phyloP scores from a whole-genome alignment of 2,329 filamentous ascomycete species.

The Hypoxylon sp. region DNA sequence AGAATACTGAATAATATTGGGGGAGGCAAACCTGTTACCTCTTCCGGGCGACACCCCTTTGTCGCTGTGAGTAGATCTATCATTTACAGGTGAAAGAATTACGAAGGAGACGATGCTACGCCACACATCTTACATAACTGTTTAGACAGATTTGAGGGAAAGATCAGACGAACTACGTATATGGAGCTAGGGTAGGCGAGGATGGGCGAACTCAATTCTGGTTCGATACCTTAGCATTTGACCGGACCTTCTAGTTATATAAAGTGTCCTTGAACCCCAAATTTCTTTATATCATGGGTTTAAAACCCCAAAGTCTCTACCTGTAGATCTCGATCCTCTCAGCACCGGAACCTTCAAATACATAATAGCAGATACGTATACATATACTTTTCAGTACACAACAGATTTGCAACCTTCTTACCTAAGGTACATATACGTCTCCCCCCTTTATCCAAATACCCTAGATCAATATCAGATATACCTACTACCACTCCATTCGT shows the following conservation, averaged over 20 bases:
- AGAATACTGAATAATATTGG: conserved; percentile 5
- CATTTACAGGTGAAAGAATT: conserved; percentile 17
- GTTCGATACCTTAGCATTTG: conserved; percentile 21
- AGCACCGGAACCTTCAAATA: not conserved
- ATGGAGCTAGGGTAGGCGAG: conserved; percentile 31
- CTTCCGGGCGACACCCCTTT: conserved; percentile 33
- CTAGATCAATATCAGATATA: not conserved
- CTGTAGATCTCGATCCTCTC: conserved; percentile 33
- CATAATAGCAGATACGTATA: conserved; percentile 11
- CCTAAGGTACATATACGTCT: conserved; percentile 24
- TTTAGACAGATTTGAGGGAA: conserved; percentile 26
- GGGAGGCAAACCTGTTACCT: conserved; percentile 41
- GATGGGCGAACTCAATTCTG: conserved; percentile 35
- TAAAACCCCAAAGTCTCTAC: not conserved
- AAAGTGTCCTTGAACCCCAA: conserved; percentile 24
- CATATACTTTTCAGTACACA: conserved; percentile 3
- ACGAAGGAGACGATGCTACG: conserved; percentile 30
- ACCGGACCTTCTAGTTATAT: conserved; percentile 30
- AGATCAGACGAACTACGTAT: conserved; percentile 39
- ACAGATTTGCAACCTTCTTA: conserved; percentile 17
- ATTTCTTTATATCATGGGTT: conserved; percentile 3
- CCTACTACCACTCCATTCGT: not conserved
- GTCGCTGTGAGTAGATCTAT: conserved; percentile 19
- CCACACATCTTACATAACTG: conserved; percentile 33
- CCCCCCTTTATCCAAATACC: not conserved